phyloP scores from a whole-genome alignment of 2,329 filamentous ascomycete species.

The Dactylellina leptospora region DNA sequence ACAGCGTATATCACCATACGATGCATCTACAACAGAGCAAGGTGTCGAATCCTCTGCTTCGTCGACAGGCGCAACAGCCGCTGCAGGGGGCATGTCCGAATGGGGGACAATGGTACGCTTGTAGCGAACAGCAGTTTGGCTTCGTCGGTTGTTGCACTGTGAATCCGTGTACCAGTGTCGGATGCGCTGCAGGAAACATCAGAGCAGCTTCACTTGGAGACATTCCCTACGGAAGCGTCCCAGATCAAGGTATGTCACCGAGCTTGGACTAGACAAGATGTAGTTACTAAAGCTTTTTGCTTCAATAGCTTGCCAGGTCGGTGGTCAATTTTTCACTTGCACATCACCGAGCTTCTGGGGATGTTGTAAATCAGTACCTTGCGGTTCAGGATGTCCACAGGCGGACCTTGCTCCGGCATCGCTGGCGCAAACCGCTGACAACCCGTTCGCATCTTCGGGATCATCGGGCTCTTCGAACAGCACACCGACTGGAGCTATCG shows the following conservation, averaged over 20 bases:
- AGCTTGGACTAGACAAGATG: background rate
- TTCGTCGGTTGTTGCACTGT: slow-evolving; percentile 50
- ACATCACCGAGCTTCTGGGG: slow-evolving; percentile 38
- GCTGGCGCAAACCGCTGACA: slow-evolving; percentile 11
- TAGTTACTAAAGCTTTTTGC: background rate
- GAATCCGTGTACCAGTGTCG: slow-evolving; percentile 37
- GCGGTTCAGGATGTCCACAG: slow-evolving; percentile 25
- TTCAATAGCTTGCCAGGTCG: slow-evolving; percentile 33
- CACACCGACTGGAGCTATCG: slow-evolving; percentile 33
- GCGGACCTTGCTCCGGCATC: slow-evolving; percentile 12
- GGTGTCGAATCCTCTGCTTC: slow-evolving; percentile 22
- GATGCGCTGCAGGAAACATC: slow-evolving; percentile 40
- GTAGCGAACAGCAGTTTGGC: slow-evolving; percentile 15
- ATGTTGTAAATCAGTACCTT: slow-evolving; percentile 42
- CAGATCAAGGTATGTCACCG: slow-evolving; percentile 34
- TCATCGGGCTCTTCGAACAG: background rate
- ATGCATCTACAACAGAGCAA: slow-evolving; percentile 25
- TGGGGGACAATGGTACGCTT: slow-evolving; percentile 47
- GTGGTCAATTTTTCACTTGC: slow-evolving; percentile 44
- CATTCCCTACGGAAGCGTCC: slow-evolving; percentile 17
- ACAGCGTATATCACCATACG: no score
- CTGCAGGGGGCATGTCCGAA: slow-evolving; percentile 28
- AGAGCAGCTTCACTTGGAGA: slow-evolving; percentile 32
- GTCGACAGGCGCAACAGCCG: slow-evolving; percentile 1
- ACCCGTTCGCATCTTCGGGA: slow-evolving; percentile 19